Evolutionary conservation across 306 rosid species (phyloP).

Genomic region (Astragalus glycyphyllos): DNA sequence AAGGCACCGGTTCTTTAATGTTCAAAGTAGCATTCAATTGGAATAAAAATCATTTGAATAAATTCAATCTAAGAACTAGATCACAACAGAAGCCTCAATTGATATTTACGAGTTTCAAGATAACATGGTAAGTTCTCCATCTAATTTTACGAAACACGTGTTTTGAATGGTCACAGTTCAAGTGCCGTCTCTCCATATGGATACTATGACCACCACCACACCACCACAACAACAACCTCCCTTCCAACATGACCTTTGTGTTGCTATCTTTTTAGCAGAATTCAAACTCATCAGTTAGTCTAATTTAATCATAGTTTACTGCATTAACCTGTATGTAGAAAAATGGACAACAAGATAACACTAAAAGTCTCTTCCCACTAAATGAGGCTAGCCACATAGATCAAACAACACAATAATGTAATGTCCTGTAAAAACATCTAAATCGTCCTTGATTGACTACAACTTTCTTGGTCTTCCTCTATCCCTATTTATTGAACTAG

Average conservation of each 20-base stretch:
- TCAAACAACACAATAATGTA: constrained; percentile 1
- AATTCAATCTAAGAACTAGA: not conserved
- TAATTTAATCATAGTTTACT: constrained; percentile 6
- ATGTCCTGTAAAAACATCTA: not conserved
- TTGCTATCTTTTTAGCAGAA: constrained; percentile 5
- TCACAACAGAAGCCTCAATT: not conserved
- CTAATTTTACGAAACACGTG: not conserved
- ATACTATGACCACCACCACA: not conserved
- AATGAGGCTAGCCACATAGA: not conserved
- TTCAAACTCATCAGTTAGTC: constrained; percentile 6
- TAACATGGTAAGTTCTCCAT: not conserved
- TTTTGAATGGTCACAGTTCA: too few species aligned
- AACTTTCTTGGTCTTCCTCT: constrained; percentile 1
- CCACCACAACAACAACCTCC: not conserved
- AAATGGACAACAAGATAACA: not conserved
- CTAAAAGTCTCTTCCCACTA: not conserved
- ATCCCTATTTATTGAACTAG: not conserved
- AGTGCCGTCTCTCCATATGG: not conserved
- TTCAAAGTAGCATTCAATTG: not conserved
- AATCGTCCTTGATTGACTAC: constrained; percentile 1
- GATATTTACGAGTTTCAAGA: constrained; percentile 28
- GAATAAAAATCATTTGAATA: not conserved
- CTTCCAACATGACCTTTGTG: constrained; percentile 3
- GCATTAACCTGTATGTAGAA: not conserved
- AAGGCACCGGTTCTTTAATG: not conserved